Base-by-base conservation (phyloP, 306 rosid species). In the Castanea sativa region DNA sequence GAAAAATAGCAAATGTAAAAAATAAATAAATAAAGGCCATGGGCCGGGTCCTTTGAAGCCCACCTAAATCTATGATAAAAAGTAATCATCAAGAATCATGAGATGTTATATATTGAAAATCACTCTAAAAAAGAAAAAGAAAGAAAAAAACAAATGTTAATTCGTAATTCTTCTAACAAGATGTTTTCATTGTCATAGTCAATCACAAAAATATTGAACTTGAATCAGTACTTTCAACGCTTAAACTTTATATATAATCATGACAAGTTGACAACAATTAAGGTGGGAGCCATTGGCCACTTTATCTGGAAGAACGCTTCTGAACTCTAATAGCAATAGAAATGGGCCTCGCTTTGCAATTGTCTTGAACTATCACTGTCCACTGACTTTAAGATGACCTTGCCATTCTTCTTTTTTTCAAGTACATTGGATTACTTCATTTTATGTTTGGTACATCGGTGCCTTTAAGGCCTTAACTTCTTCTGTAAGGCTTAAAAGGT, bases 61-160 rank as follows among this genome's bases (percentile, higher is more conserved):
- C 3, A 38, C 11, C 11, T 7, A 2, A 38, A 0, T 38, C 11
- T 2, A 0, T 38, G 11, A 7, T 38, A 38, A 38, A 38, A 38
- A 0, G 0, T 1, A 38, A 38, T 38, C 7, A 38, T 38, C 3
- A 38, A 38, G 1, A 7, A 7, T 7, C 0, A 2, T 2, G 2
- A 0, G 11, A 7, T 7, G 2, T 0, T 2, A 38, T 38, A 7
- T 10, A 38, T 7, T 38, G 45, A 38, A 38, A 38, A 38, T 38
- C 11, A 38, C 45, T 38, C 35, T 2, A 0, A 8, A 38, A 38
- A 33, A 29, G 2, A 29, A 29, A 29, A 2, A 29, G 0, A 27
- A 27, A 27, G 2, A 27, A 33, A 1, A 7, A 7, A 3, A 5
- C 53, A 49, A 49, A 10, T 2, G 73, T 20, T 49, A 71, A 25